A percentile compares a stretch with the other conserved stretches of the same genome.
Evolutionary conservation across 2,329 filamentous ascomycete species (phyloP).

Genomic region (Pyrenophora tritici-repentis): DNA sequence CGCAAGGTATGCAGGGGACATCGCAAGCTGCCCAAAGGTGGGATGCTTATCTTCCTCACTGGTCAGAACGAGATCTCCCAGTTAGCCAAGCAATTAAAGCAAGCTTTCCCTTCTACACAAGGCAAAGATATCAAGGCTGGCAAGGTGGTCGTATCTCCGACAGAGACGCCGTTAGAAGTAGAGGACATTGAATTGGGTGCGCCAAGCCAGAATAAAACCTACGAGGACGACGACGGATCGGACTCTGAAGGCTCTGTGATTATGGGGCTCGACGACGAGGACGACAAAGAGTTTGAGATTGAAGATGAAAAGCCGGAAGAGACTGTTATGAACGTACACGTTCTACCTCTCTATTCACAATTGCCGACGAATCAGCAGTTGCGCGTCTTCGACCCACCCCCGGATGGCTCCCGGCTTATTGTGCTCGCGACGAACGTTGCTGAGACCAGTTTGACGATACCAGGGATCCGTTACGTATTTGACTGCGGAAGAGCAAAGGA

Average conservation of each 20-base stretch:
- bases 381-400: slow-evolving; percentile 82
- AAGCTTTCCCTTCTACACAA: slow-evolving; percentile 63
- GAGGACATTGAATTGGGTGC: slow-evolving; percentile 84
- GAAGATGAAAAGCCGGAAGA: slow-evolving; percentile 67
- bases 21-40: slow-evolving; percentile 84
- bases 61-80: slow-evolving; percentile 89
- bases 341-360: slow-evolving; percentile 92
- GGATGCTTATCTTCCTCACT: slow-evolving; percentile 92
- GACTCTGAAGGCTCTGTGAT: slow-evolving; percentile 64
- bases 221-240: slow-evolving; percentile 54
- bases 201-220: slow-evolving; percentile 43
- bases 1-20: slow-evolving; percentile 86
- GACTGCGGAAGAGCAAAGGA: slow-evolving; percentile 93
- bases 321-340: slow-evolving; percentile 71
- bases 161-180: slow-evolving; percentile 76
- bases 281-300: slow-evolving; percentile 68
- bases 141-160: slow-evolving; percentile 75
- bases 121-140: slow-evolving; percentile 58
- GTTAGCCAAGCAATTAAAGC: slow-evolving; percentile 78
- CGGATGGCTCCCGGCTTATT: slow-evolving; percentile 81
- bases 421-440: slow-evolving; percentile 95
- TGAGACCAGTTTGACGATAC: slow-evolving; percentile 95
- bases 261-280: slow-evolving; percentile 63
- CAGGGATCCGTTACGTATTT: slow-evolving; percentile 92
- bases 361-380: slow-evolving; percentile 90